Base-by-base conservation (phyloP, 1,284 basidiomycete genomes). In the Heliocybe sulcata region DNA sequence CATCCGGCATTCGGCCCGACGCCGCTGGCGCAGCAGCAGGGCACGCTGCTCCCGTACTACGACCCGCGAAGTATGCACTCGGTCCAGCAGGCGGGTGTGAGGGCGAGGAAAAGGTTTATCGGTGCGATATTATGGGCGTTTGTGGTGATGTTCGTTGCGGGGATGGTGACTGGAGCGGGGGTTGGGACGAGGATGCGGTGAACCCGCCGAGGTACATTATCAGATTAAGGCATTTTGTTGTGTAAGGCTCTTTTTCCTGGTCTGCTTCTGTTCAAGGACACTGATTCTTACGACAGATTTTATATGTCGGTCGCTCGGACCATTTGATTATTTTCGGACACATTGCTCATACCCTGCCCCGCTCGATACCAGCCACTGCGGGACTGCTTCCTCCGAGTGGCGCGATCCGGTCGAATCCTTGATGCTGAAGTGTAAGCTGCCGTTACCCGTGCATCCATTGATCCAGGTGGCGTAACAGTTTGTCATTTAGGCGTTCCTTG, bases 1-100 rank as follows among this genome's bases (percentile, higher is more conserved):
- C 65, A 64, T 27, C 51, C 57, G 16, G 58, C 55, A 23, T 68
- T 67, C 49, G 68, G 68, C 8, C 68, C 68, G 1, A 69, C 68
- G 19, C 64, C 67, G 22, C 63, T 68, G 29, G 54, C 62, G 23
- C 59, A 58, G 38, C 67, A 67, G 57, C 65, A 67, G 58, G 57
- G 61, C 3, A 57, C 63, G 55, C 53, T 68, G 31, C 59, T 68
- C 14, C 68, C 68, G 3, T 69, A 68, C 54, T 69, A 68, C 53
- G 68, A 69, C 55, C 67, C 65, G 3, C 64, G 67, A 20, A 68
- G 66, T 12, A 60, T 60, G 14, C 56, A 68, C 52, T 63, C 68
- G 3, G 22, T 67, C 10, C 59, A 58, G 1, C 66, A 65, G 56
- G 66, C 67, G n/a, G 55, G 48, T 1, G 54, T 58, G 14, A 59